These are phyloP conservation scores for Colletotrichum liaoningense DNA, from an alignment of 2,329 filamentous ascomycete genomes.

Conservation along the genomic window DNA sequence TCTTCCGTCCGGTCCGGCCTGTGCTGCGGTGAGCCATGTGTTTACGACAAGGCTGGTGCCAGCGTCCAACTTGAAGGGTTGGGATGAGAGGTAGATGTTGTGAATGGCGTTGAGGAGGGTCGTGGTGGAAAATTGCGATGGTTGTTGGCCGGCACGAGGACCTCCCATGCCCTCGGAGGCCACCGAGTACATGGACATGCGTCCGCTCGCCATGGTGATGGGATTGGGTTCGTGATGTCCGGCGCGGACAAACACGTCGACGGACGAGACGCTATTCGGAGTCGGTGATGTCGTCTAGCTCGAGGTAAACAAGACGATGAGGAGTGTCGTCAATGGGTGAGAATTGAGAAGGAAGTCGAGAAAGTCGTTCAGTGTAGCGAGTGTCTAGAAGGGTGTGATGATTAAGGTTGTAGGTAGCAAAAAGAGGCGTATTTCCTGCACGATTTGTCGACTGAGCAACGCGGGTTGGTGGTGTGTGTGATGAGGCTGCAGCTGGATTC, in stretches of 20 bases:
- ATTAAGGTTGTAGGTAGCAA: neutral
- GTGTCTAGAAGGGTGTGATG: neutral
- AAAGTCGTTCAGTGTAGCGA: neutral
- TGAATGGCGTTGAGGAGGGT: slow-evolving; percentile 93
- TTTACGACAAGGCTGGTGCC: slow-evolving; percentile 94
- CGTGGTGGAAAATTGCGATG: slow-evolving; percentile 88
- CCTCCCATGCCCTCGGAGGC: slow-evolving; percentile 72
- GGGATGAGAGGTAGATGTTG: slow-evolving; percentile 83
- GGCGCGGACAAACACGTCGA: slow-evolving; percentile 52
- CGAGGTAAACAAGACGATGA: slow-evolving; percentile 11
- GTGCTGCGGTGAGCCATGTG: slow-evolving; percentile 89
- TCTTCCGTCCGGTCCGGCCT: slow-evolving; percentile 74
- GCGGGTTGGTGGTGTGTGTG: slow-evolving; percentile 2
- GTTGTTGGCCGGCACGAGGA: slow-evolving; percentile 71
- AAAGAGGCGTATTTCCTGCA: slow-evolving; percentile 12
- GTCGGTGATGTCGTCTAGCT: slow-evolving; percentile 24
- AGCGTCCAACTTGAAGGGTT: slow-evolving; percentile 88
- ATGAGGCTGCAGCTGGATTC: slow-evolving; percentile 12
- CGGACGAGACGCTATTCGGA: slow-evolving; percentile 23
- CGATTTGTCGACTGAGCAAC: slow-evolving; percentile 33
- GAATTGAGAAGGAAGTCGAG: neutral
- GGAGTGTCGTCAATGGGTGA: neutral
- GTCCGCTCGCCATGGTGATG: slow-evolving; percentile 65
- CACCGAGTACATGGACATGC: slow-evolving; percentile 77
- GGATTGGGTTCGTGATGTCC: slow-evolving; percentile 44